Percentiles rank a stretch among this genome's conserved stretches.
phyloP scores from a whole-genome alignment of 768 basidiomycete species.

The Termitomyces titanicus region DNA sequence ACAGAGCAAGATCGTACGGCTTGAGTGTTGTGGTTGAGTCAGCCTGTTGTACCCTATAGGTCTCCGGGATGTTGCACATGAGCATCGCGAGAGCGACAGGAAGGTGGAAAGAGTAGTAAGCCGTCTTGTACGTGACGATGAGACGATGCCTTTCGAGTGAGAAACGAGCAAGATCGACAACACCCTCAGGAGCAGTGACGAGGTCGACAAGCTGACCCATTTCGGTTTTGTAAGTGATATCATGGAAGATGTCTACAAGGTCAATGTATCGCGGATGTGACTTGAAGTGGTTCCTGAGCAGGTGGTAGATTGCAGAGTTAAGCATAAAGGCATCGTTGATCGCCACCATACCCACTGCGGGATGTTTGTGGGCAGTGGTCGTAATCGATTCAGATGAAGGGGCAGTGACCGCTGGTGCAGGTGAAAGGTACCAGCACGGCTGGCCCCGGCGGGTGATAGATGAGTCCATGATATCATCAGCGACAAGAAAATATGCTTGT shows the following conservation, averaged over 20 bases:
- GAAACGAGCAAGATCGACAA: conserved; percentile 84
- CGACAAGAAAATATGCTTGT: conserved; percentile 96
- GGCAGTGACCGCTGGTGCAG: conserved; percentile 17
- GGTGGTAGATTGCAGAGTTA: conserved; percentile 87
- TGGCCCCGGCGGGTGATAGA: conserved; percentile 92
- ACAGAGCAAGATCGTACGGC: conserved; percentile 70
- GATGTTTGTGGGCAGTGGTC: conserved; percentile 21
- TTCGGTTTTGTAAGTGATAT: conserved; percentile 89
- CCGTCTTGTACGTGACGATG: conserved; percentile 97
- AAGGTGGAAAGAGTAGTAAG: conserved; percentile 98
- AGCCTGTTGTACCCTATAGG: conserved; percentile 30
- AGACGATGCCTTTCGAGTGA: conserved; percentile 83
- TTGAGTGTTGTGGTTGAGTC: conserved; percentile 27
- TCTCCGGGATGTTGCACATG: conserved; percentile 59
- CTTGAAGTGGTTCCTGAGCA: conserved; percentile 87
- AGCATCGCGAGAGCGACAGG: conserved; percentile 94
- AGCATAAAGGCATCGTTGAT: conserved; percentile 98
- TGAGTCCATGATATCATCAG: conserved; percentile 97
- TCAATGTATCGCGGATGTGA: conserved; percentile 80
- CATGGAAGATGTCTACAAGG: conserved; percentile 88
- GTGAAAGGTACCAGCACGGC: conserved; percentile 84
- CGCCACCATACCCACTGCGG: conserved; percentile 73
- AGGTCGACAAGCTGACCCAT: conserved; percentile 95
- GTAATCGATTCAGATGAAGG: conserved; percentile 13
- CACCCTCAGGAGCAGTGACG: conserved; percentile 90